Evolutionary conservation across 2,329 filamentous ascomycete species (phyloP).

Genomic region (Exophiala mesophila): DNA sequence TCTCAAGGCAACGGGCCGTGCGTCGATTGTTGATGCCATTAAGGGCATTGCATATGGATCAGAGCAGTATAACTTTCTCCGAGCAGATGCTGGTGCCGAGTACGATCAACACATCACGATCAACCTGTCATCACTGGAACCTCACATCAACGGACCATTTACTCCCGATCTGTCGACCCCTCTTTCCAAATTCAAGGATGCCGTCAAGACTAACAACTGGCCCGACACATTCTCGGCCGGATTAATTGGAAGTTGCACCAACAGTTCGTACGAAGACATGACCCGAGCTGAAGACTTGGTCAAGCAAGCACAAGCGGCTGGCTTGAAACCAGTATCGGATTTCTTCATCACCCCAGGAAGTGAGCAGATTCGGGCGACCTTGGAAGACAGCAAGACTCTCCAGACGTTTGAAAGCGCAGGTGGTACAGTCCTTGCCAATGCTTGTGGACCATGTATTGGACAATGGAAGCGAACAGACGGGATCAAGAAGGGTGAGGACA

Average conservation of each 20-base stretch:
- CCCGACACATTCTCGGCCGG: conserved; percentile 81
- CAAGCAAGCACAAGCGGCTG: conserved; percentile 83
- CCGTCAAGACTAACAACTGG: conserved; percentile 81
- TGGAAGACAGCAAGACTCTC: conserved; percentile 83
- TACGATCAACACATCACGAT: conserved; percentile 92
- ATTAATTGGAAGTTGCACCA: conserved; percentile 96
- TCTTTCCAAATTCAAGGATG: conserved; percentile 80
- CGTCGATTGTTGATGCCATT: conserved; percentile 63
- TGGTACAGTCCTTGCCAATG: conserved; percentile 86
- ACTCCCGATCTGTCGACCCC: conserved; percentile 94
- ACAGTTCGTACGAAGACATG: conserved; percentile 99
- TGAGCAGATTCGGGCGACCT: conserved; percentile 91
- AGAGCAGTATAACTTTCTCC: conserved; percentile 61
- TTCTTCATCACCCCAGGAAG: conserved; percentile 97
- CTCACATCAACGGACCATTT: conserved; percentile 94
- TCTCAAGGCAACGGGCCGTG: conserved; percentile 74
- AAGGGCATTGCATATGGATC: conserved; percentile 55
- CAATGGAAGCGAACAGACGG: conserved; percentile 93
- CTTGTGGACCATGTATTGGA: conserved; percentile 79
- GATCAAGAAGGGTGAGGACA: conserved; percentile 75
- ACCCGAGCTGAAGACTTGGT: conserved; percentile 88
- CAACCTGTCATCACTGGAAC: conserved; percentile 82
- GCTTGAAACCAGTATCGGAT: conserved; percentile 79
- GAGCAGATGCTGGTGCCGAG: conserved; percentile 72
- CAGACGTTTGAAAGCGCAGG: conserved; percentile 81